A percentile compares a stretch with the other conserved stretches of the same genome.
Conservation (phyloP, 208 protist species). For the Herpetomonas muscarum region DNA sequence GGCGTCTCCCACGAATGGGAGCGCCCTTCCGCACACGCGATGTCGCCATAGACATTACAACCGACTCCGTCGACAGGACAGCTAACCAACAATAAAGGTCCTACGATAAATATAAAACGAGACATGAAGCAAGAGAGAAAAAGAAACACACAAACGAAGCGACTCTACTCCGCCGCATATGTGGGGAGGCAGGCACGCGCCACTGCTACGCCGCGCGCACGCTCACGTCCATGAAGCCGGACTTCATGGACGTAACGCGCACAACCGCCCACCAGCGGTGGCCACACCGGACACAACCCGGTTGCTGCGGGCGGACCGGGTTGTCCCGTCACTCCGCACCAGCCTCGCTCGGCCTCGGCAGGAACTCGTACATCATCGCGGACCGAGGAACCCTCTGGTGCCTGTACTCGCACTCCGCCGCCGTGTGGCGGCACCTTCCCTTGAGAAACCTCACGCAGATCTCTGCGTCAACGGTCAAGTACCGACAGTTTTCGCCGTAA, state of each 20-base stretch:
- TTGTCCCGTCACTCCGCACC: background rate
- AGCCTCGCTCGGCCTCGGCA: background rate
- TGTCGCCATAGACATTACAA: too few relatives aligned
- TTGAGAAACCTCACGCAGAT: slow-evolving; percentile 73
- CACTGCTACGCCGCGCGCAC: slow-evolving; percentile 6
- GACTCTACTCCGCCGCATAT: too few relatives aligned
- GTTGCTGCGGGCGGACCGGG: slow-evolving; percentile 31
- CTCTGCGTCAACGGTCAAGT: slow-evolving; percentile 51
- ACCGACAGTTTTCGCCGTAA: slow-evolving; percentile 48
- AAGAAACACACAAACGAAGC: too few relatives aligned
- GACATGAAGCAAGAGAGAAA: too few relatives aligned
- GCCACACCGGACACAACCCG: slow-evolving; percentile 34
- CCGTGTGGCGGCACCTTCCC: slow-evolving; percentile 32
- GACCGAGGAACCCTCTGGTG: slow-evolving; percentile 52
- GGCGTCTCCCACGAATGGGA: too few relatives aligned
- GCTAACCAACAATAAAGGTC: too few relatives aligned
- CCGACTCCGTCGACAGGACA: too few relatives aligned
- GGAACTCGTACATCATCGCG: slow-evolving; percentile 11
- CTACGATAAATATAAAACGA: too few relatives aligned
- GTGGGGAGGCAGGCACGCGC: background rate
- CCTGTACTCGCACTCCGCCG: slow-evolving; percentile 39
- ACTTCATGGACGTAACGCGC: slow-evolving; percentile 36
- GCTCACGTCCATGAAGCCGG: slow-evolving; percentile 32
- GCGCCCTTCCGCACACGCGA: too few relatives aligned
- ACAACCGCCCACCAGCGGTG: slow-evolving; percentile 18